Evolutionary conservation across 2,329 filamentous ascomycete genomes (phyloP).

Genomic region (Verticillium tricorpus): DNA sequence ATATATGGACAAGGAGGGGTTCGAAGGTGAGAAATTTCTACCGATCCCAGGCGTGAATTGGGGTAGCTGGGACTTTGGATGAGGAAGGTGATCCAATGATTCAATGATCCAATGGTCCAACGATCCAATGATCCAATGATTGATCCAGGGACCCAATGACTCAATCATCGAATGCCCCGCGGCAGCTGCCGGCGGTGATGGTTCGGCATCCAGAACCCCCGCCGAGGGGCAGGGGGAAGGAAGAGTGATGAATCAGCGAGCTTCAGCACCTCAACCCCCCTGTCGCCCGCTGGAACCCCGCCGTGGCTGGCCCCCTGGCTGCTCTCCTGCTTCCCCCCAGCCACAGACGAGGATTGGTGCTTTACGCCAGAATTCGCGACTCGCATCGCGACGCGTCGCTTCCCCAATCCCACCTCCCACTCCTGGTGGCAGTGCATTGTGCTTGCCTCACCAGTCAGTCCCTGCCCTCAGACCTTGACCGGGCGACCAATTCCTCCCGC

Average conservation of each 20-base stretch:
- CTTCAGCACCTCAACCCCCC: neutral
- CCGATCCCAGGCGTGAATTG: neutral
- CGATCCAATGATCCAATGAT: neutral
- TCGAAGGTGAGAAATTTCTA: neutral
- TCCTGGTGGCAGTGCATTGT: neutral
- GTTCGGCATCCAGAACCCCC: neutral
- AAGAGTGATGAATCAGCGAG: neutral
- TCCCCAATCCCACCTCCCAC: constrained; percentile 9
- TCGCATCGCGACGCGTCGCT: constrained; percentile 7
- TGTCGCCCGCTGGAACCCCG: neutral
- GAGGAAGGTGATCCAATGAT: neutral
- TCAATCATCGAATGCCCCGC: neutral
- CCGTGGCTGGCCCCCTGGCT: neutral
- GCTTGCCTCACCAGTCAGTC: neutral
- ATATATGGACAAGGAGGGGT: neutral
- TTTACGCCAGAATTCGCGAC: constrained; percentile 32
- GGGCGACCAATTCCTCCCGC: neutral
- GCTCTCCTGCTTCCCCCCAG: too few relatives aligned
- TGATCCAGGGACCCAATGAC: neutral
- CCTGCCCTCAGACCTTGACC: neutral
- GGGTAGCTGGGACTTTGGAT: neutral
- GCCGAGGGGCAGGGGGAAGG: too few relatives aligned
- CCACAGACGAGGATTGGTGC: neutral
- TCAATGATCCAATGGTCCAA: neutral
- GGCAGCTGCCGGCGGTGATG: neutral